Base-by-base conservation (phyloP, 768 basidiomycete genomes). In the Gelatoporia subvermispora region DNA sequence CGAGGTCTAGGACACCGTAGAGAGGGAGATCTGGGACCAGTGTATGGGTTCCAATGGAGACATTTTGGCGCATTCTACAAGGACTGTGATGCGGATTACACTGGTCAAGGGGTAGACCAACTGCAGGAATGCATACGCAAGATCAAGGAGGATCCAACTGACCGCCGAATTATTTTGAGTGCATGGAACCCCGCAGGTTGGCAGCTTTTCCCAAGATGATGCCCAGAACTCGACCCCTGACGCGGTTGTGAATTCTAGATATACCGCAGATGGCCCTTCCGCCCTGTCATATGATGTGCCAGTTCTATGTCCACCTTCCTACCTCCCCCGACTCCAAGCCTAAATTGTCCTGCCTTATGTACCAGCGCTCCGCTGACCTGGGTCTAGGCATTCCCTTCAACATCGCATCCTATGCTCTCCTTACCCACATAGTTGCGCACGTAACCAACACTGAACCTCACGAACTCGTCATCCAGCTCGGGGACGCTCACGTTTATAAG, bases 301-400 rank as follows among this genome's bases (percentile, higher is more conserved):
- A 99, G 64, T 99, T 99, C 76, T 97, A 92, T 72, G 95, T 99
- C 31, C 87, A 92, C 61, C 83, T 95, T 31, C 88, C 95, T 0
- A 57, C 67, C 13, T 59, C 73, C 16, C 74, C 81, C 1, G 35
- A 56, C 20, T 58, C 65, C 16, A 84, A 80, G 55, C 85, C 85
- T 8, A 79, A 78, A 48, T 84, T 98, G 16, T 94, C 92, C 8
- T 97, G 94, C 66, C 76, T 95, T 39, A 93, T 98, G 93, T 97
- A 85, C 72, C 95, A 98, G 62, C 89, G 96, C 41, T 97, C 95
- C 11, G 94, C 94, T 16, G 95, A 99, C 64, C 79, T 97, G 8
- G 95, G 95, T 1, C 88, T 99, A 35, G 95, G 95, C 2, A 90
- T 99, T 42, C 95, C 95, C 0, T 99, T 99, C 79, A 99, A 99